Conservation (phyloP, 1,284 basidiomycete species). For the Trichosporon sp. region DNA sequence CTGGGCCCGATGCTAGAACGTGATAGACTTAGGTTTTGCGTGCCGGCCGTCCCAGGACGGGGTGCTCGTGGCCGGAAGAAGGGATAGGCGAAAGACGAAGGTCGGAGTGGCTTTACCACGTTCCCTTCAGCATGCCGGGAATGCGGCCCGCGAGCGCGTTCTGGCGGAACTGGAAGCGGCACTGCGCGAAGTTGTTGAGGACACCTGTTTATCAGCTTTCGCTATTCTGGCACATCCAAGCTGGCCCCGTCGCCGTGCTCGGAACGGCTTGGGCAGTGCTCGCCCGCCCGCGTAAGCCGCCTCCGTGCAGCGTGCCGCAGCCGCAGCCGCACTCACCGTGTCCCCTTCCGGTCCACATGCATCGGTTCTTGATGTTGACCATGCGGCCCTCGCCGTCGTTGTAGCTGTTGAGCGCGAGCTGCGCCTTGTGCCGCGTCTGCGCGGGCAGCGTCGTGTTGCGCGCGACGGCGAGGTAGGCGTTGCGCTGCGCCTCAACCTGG, state of each 20-base stretch:
- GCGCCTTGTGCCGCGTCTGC: conserved; percentile 90
- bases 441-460: conserved; percentile 78
- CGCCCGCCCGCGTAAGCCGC: no score
- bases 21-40: neutral
- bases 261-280: no score
- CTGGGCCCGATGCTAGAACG: neutral
- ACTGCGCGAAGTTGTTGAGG: conserved; percentile 81
- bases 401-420: conserved; percentile 86
- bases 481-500: conserved; percentile 70
- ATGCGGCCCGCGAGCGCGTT: conserved; percentile 74
- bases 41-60: neutral
- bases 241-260: no score
- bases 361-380: conserved; percentile 80
- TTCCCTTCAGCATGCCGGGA: conserved; percentile 81
- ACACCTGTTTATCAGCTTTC: conserved; percentile 52
- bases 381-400: conserved; percentile 70
- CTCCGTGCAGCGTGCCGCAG: neutral
- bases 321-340: conserved; percentile 52
- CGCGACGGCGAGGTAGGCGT: conserved; percentile 84
- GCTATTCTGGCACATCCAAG: conserved; percentile 3
- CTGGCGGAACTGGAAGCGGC: conserved; percentile 79
- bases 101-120: conserved; percentile 60
- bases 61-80: neutral
- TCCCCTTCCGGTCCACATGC: conserved; percentile 75
- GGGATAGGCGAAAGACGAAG: neutral